These are phyloP conservation scores for Neurospora sp. DNA, from an alignment of 495 filamentous ascomycete genomes.

Conservation along the genomic window DNA sequence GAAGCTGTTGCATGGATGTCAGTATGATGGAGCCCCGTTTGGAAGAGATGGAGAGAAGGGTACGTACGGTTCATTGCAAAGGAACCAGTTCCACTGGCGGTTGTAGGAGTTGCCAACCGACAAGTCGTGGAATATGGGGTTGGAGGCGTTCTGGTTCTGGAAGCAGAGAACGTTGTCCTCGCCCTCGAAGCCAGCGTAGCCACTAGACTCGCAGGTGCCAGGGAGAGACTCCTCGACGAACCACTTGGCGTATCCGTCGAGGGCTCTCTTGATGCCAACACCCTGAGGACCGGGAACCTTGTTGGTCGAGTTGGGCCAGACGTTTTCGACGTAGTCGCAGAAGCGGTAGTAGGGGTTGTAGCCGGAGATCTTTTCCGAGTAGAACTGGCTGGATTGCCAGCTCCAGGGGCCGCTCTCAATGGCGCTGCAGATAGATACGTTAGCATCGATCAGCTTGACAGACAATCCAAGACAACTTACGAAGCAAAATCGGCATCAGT, in stretches of 20 bases:
- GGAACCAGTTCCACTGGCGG: constrained; percentile 56
- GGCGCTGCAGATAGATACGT: constrained; percentile 13
- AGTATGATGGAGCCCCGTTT: too few species aligned
- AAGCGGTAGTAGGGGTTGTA: constrained; percentile 21
- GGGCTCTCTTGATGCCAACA: constrained; percentile 19
- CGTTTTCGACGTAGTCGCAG: constrained; percentile 27
- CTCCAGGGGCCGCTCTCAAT: constrained; percentile 47
- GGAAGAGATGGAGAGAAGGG: too few species aligned
- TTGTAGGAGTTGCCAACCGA: constrained; percentile 39
- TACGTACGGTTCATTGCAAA: constrained; percentile 51
- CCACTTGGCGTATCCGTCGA: constrained; percentile 37
- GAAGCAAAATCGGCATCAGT: constrained; percentile 50
- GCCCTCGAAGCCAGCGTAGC: constrained; percentile 40
- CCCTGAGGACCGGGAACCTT: constrained; percentile 17
- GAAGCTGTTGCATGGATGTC: constrained; percentile 3
- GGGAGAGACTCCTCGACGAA: constrained; percentile 39
- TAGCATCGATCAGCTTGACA: background rate
- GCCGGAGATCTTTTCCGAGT: constrained; percentile 18
- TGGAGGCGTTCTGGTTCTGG: constrained; percentile 47
- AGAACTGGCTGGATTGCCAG: constrained; percentile 44
- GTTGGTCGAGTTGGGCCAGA: constrained; percentile 18
- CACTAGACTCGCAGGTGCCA: constrained; percentile 16
- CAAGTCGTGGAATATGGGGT: constrained; percentile 46
- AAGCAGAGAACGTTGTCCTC: constrained; percentile 42
- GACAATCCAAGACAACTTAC: constrained; percentile 14